Conservation (phyloP, 1,284 basidiomycete species). For the Melanopsichium pennsylvanicum region DNA sequence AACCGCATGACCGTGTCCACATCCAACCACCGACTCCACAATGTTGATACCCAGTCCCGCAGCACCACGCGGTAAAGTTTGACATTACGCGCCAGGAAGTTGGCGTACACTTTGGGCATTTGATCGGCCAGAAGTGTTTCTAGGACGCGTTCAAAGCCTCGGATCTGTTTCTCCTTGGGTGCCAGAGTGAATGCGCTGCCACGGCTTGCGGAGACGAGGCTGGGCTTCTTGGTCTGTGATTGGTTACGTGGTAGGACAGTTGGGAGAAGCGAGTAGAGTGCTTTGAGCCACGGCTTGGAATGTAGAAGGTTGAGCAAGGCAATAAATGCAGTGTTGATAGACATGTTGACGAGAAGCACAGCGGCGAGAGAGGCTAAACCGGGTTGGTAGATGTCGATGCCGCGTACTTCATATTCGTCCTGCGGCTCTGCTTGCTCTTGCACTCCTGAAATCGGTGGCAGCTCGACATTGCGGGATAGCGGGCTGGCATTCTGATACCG, state of each 20-base stretch:
- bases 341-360: constrained; percentile 88
- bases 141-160: constrained; percentile 75
- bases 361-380: constrained; percentile 73
- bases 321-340: constrained; percentile 78
- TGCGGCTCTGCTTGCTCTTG: neutral
- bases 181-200: constrained; percentile 6
- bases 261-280: constrained; percentile 51
- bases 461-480: neutral
- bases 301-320: constrained; percentile 80
- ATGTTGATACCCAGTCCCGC: constrained; percentile 48
- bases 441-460: constrained; percentile 1
- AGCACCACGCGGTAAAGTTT: constrained; percentile 39
- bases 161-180: constrained; percentile 37
- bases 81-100: constrained; percentile 51
- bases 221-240: neutral
- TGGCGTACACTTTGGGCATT: constrained; percentile 82
- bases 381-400: constrained; percentile 52
- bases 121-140: constrained; percentile 88
- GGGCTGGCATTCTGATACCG: constrained; percentile 17
- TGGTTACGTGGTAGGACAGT: neutral
- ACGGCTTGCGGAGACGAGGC: neutral
- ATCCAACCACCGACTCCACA: constrained; percentile 55
- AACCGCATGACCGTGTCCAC: constrained; percentile 55
- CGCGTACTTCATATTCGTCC: constrained; percentile 11
- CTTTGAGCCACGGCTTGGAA: constrained; percentile 54